Base-by-base conservation (phyloP, 768 basidiomycete genomes). In the Lentinus brumalis region DNA sequence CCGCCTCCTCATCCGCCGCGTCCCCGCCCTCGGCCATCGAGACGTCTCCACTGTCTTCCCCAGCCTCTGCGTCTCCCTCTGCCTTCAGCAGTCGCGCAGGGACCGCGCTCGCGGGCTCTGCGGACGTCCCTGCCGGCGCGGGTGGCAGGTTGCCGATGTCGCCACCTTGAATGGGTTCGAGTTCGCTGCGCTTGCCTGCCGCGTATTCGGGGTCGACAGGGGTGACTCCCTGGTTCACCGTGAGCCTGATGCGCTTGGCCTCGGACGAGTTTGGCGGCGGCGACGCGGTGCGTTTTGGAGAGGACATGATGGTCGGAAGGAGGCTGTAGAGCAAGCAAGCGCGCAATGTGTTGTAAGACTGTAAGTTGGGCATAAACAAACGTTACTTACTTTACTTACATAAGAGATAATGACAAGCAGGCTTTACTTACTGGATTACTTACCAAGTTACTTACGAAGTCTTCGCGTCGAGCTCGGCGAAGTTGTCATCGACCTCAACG, bases 101-200 rank as follows among this genome's bases (percentile, higher is more conserved):
- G 12, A 69, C 68, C n/a, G 70, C 70, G 18, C 61, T 71, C 32
- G 75, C 75, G 21, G 74, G 73, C 21, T 72, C 74, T 1, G 62
- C 66, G 46, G 77, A 75, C 29, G 73, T 70, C 2, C 71, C 64
- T 31, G 69, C 69, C 16, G 76, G 75, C 11, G 74, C 67, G 53
- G 79, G 79, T 38, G 70, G 70, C 10, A 95, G 76, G 76, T 95
- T 96, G 40, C 82, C 89, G 65, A 95, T 83, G 65, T 94, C 92
- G 18, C 86, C 84, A 47, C 86, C 85, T 64, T 85, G 82, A 60
- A 95, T 80, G 94, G n/a, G 94, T 68, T 94, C 93, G 59, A 92
- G 84, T 76, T 96, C 94, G 72, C 86, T 85, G 66, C 92, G 90
- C 77, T 95, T 96, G 65, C 94, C 94, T 0, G 83, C 81, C 26